Evolutionary conservation across 768 basidiomycete genomes (phyloP).

Genomic region (Pulveroboletus sp.): DNA sequence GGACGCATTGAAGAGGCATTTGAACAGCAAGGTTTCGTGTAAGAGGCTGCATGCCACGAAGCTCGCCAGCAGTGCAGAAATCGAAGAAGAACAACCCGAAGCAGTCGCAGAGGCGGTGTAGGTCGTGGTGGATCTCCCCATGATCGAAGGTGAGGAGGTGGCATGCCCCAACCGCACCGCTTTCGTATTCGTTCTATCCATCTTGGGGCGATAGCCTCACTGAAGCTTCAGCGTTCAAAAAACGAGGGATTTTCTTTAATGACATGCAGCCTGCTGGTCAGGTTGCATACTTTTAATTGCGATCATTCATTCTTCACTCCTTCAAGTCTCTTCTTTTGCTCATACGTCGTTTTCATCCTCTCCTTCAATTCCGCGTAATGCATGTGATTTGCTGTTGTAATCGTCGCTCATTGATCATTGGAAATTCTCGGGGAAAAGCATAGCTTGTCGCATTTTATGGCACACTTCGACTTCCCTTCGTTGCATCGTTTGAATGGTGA

Average conservation of each 20-base stretch:
- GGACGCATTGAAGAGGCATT: constrained; percentile 32
- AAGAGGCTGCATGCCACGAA: constrained; percentile 22
- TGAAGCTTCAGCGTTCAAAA: not conserved
- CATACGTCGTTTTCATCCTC: not conserved
- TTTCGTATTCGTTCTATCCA: not conserved
- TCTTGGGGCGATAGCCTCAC: not conserved
- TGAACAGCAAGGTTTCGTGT: constrained; percentile 26
- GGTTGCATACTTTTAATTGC: not conserved
- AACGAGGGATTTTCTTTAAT: not conserved
- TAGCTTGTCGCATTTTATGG: not conserved
- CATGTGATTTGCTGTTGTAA: not conserved
- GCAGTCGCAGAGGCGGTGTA: constrained; percentile 17
- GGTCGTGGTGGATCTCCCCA: constrained; percentile 1
- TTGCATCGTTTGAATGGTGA: not conserved
- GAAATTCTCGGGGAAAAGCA: not conserved
- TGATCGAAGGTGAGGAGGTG: constrained; percentile 15
- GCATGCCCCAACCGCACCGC: constrained; percentile 12
- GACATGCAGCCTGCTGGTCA: constrained; percentile 5
- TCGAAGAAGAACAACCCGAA: constrained; percentile 11
- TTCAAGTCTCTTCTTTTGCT: not conserved
- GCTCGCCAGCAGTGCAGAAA: not conserved
- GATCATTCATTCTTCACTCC: not conserved
- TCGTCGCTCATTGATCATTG: not conserved
- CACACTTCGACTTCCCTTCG: not conserved
- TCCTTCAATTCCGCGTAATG: not conserved